These are phyloP conservation scores for Penicillium sp. DNA, from an alignment of 2,329 filamentous ascomycete species.

Conservation along the genomic window DNA sequence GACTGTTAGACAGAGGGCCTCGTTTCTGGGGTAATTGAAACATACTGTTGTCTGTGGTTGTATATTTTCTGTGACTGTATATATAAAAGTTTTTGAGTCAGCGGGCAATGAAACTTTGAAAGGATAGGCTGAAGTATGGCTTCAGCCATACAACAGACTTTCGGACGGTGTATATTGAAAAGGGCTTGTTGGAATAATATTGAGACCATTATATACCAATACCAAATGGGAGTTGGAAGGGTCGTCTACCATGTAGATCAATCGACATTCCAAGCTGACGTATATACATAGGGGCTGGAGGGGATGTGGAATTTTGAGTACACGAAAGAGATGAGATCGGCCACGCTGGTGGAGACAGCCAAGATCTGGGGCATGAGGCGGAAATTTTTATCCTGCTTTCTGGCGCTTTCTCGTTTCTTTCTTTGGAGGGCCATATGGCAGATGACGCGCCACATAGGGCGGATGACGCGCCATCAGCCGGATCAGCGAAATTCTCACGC, in stretches of 20 bases:
- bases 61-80: background rate
- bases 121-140: background rate
- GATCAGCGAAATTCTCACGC: background rate
- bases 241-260: background rate
- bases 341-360: conserved; percentile 11
- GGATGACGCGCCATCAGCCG: background rate
- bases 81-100: too few species aligned
- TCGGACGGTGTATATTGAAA: background rate
- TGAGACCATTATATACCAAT: background rate
- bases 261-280: conserved; percentile 22
- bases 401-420: background rate
- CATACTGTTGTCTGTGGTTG: background rate
- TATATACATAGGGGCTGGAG: conserved; percentile 6
- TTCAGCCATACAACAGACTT: background rate
- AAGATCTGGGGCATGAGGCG: conserved; percentile 6
- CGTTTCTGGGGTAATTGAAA: too few species aligned
- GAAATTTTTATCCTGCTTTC: background rate
- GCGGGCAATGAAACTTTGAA: background rate
- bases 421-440: conserved; percentile 3
- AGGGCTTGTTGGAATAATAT: background rate
- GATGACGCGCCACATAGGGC: conserved; percentile 22
- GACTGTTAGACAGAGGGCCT: background rate
- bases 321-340: conserved; percentile 7
- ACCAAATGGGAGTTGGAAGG: background rate
- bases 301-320: conserved; percentile 14